A percentile compares a stretch with the other conserved stretches of the same genome.
Conservation (phyloP, 2,329 filamentous ascomycete species). For the Aureobasidium zeae region DNA sequence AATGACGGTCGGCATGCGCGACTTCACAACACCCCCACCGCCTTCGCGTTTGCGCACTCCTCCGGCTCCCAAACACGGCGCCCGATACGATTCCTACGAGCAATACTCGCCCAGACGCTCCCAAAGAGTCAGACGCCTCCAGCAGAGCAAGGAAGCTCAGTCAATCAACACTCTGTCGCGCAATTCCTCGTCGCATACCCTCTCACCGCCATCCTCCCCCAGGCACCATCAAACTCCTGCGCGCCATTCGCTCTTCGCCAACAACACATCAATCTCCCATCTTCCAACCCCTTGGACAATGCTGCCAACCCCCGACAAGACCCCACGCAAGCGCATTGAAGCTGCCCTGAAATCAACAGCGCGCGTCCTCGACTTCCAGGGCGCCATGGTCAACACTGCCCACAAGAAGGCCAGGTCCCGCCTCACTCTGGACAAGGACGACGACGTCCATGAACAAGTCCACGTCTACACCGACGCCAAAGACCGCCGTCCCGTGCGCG, state of each 20-base stretch:
- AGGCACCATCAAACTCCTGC: conserved; percentile 4
- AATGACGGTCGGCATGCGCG: conserved; percentile 8
- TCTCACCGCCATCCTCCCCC: conserved; percentile 34
- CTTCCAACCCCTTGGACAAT: conserved; percentile 32
- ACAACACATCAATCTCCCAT: conserved; percentile 1
- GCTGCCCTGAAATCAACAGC: conserved; percentile 40
- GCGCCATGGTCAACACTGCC: conserved; percentile 50
- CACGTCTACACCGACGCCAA: conserved; percentile 71
- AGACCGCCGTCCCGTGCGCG: conserved; percentile 60
- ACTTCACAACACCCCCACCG: conserved; percentile 44
- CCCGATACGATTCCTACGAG: conserved; percentile 57
- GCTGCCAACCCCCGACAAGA: conserved; percentile 72
- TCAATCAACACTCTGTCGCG: conserved; percentile 26
- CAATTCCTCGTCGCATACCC: conserved; percentile 32
- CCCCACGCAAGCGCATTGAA: conserved; percentile 53
- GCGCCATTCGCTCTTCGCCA: conserved; percentile 8
- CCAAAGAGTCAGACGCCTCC: conserved; percentile 41
- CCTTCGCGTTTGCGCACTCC: conserved; percentile 56
- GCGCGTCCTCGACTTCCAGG: conserved; percentile 44
- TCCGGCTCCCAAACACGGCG: conserved; percentile 56
- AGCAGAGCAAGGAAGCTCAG: conserved; percentile 1
- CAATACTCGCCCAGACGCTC: conserved; percentile 65
- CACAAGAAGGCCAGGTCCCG: conserved; percentile 37
- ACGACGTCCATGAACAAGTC: conserved; percentile 36
- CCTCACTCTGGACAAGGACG: conserved; percentile 26